Evolutionary conservation across 2,329 filamentous ascomycete species (phyloP), one percentile per base, ranked within the genome.

Genomic region (Davidsoniella eucalypti): DNA sequence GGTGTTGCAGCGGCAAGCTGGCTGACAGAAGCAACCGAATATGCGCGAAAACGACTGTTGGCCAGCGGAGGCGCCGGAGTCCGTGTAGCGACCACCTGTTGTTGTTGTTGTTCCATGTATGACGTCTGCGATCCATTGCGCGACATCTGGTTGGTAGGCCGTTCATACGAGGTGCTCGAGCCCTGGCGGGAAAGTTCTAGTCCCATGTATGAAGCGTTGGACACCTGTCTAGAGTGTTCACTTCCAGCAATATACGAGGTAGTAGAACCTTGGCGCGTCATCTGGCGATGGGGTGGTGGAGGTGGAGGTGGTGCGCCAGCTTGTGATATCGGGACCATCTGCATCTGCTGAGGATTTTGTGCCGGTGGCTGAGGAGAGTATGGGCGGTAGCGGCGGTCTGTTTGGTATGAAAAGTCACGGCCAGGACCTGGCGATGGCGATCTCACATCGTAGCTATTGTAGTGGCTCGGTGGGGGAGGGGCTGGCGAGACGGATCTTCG

Each of bases 221-320:
- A 57, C 45, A 54, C 56, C 36, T 57, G 51, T 23, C 51, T 43
- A 29, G 48, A 47, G 23, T 54, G 3, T 59, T 60, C 8, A 47
- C 56, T n/a, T 53, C 57, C 4, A 58, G 59, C 40, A 5, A 60
- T 60, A 44, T 67, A 66, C 0, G 67, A 61, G 38, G 64, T 59
- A 16, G 64, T 63, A 1, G 69, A 69, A 5, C 57, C 61, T 17
- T 65, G 61, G 2, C 63, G 56, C 4, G 56, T 58, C 17, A 68
- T 72, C 63, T 87, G 86, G 6, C 87, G 81, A 55, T 93, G 88
- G 5, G 88, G 87, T 7, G 82, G 82, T 0, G 88, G 87, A 2
- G 87, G 87, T 6, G 87, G 87, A 16, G 87, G 85, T 7, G 83
- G 82, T 17, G 76, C 78, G 39, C 75, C 72, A 17, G 46, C 44